Base-by-base conservation (phyloP, 345 rosid species). In the Melastoma malabathricum region DNA sequence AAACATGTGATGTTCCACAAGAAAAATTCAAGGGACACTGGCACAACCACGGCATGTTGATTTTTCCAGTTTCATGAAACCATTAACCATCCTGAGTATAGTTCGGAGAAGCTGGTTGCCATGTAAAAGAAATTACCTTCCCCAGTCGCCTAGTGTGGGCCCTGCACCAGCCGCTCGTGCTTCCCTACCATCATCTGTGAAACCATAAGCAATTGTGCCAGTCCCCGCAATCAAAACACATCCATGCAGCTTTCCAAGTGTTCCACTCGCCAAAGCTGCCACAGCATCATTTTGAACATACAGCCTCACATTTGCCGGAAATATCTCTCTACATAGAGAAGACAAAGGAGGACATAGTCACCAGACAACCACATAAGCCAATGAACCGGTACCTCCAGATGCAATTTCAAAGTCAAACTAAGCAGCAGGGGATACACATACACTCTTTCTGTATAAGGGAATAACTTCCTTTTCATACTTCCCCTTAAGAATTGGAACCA, bases 181-280 rank as follows among this genome's bases (percentile, higher is more conserved):
- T 57, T 82, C 87, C 72, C 80, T 76, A 51, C 98, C 95, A 71
- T 75, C 96, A 75, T 80, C 87, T 34, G 84, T 75, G 56, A 84
- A 75, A 49, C 96, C 98, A 76, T 83, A 86, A 38, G 89, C 81
- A 59, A 90, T 90, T 50, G 90, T 75, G 47, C 96, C 98, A 0
- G 93, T 90, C 65, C 98, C 98, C 22, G 98, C 95, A 62, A 90
- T 90, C 23, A 90, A 55, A 57, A 90, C 98, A 75, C 98, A 90
- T 4, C 96, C 98, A 66, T 84, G 87, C 55, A 86, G 93, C 73
- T 82, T 84, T 60, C 98, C 96, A 83, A 82, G 61, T 45, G 98
- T 86, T 53, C 98, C 96, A 70, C 98, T 76, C 1, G 96, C 95
- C 68, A 90, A 58, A 53, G 96, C 98, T 58, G 93, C 96, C 44